Evolutionary conservation across 1,284 basidiomycete genomes (phyloP).

Genomic region (Cryptococcus amylolentus): DNA sequence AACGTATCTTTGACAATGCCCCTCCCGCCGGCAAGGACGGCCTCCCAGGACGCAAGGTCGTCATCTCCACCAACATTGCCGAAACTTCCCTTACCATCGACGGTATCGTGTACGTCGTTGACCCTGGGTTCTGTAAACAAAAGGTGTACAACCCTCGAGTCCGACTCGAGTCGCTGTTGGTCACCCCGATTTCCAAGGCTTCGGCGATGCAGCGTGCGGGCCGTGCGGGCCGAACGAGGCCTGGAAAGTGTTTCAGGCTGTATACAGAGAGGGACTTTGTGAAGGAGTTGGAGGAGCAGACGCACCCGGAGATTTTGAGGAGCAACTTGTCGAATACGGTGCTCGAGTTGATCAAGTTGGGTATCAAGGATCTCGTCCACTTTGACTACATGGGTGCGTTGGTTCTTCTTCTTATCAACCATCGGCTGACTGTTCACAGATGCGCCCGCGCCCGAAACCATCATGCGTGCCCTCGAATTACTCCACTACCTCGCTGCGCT

Average conservation of each 20-base stretch:
- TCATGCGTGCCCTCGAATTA: slow-evolving; percentile 95
- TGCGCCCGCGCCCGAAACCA: slow-evolving; percentile 92
- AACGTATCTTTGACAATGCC: slow-evolving; percentile 88
- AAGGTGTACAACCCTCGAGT: slow-evolving; percentile 97
- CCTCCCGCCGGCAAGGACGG: slow-evolving; percentile 66
- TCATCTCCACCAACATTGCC: slow-evolving; percentile 95
- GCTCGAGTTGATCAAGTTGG: slow-evolving; percentile 88
- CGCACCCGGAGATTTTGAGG: slow-evolving; percentile 90
- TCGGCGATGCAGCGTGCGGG: slow-evolving; percentile 95
- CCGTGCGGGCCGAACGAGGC: slow-evolving; percentile 90
- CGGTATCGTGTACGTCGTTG: slow-evolving; percentile 97
- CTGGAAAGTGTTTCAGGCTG: slow-evolving; percentile 94
- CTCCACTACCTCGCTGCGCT: slow-evolving; percentile 89
- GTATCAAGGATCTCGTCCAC: slow-evolving; percentile 84
- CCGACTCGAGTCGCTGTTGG: slow-evolving; percentile 88
- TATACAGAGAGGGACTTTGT: slow-evolving; percentile 99
- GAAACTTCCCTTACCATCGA: slow-evolving; percentile 98
- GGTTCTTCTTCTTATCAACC: neutral
- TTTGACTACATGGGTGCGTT: slow-evolving; percentile 80
- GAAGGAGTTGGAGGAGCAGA: slow-evolving; percentile 90
- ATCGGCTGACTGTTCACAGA: slow-evolving; percentile 51
- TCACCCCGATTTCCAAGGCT: slow-evolving; percentile 94
- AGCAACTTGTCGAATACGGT: slow-evolving; percentile 93
- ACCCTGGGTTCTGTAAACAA: slow-evolving; percentile 96
- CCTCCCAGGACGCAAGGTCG: slow-evolving; percentile 86